Base-by-base conservation (phyloP, 2,329 filamentous ascomycete species). In the Botrytis porri region DNA sequence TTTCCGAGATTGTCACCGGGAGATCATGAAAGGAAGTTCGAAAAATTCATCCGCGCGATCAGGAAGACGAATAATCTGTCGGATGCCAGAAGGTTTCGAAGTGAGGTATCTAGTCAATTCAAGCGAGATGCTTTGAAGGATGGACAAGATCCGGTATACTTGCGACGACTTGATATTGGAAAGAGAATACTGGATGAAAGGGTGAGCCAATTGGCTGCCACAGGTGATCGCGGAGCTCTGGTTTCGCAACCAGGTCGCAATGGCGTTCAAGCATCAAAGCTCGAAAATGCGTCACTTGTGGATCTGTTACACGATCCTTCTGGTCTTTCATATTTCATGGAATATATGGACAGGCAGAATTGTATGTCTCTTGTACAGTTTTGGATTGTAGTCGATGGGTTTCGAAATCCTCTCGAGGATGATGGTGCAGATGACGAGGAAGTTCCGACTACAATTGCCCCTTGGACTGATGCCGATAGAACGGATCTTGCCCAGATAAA, bases 271-370 rank as follows among this genome's bases (percentile, higher is more conserved):
- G 83, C 87, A n/a, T 92, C 92, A 2, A 88, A 87, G 62, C 84
- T 95, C 57, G 91, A 94, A 76, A 92, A 92, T 77, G 91, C 92
- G 12, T 90, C 93, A 0, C 85, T 98, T 3, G 88, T 91, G 20
- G 94, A 98, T 76, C 86, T 99, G n/a, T 86, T 99, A 73, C 92
- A 95, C 77, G 94, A 97, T 81, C 89, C 96, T 3, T 92, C 95
- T 1, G 95, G 94, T 0, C 86, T 99, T 14, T 98, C 96, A 3
- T 99, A 97, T 81, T 98, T 99, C 83, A 99, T 99, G 96, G 96
- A 99, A 81, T 98, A 94, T 80, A 99, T 99, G 96, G 96, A 99
- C 81, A 90, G 96, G 60, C 92, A 95, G 80, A 87, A 88, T 25
- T 86, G 95, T 39, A 95, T 98, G 91, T 88, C 92, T 22, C 84